phyloP scores from a whole-genome alignment of 305 asterid species.

The Fraxinus ornus region DNA sequence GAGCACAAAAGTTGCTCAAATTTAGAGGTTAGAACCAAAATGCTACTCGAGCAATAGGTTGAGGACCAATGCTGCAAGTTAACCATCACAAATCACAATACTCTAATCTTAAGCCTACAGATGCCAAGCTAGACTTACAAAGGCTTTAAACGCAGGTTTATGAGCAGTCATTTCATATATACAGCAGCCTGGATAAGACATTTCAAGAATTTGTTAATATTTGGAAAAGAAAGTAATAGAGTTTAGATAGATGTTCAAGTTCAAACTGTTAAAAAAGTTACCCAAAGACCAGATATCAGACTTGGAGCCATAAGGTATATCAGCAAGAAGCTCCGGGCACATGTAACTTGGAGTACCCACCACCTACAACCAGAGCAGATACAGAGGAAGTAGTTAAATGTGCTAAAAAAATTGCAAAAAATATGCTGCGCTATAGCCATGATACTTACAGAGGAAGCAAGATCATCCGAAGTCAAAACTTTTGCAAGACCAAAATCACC shows the following conservation, averaged over 20 bases:
- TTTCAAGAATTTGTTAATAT: not conserved
- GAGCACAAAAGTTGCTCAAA: not conserved
- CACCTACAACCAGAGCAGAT: constrained; percentile 47
- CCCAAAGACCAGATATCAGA: constrained; percentile 99
- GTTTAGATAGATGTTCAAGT: constrained; percentile 18
- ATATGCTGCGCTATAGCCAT: constrained; percentile 5
- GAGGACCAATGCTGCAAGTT: not conserved
- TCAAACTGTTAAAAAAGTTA: constrained; percentile 28
- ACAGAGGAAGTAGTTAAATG: not conserved
- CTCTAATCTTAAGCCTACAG: not conserved
- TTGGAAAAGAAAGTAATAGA: constrained; percentile 16
- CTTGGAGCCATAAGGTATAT: constrained; percentile 95
- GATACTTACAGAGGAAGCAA: constrained; percentile 91
- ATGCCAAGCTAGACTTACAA: constrained; percentile 54
- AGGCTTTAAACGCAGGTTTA: constrained; percentile 91
- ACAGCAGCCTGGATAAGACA: constrained; percentile 72
- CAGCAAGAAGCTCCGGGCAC: constrained; percentile 99
- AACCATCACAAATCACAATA: not conserved
- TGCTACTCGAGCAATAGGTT: not conserved
- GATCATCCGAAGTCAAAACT: constrained; percentile 78
- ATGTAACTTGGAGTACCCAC: constrained; percentile 99
- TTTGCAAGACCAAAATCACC: constrained; percentile 99
- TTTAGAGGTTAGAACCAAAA: not conserved
- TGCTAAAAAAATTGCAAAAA: not conserved
- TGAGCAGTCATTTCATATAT: constrained; percentile 85